These are phyloP conservation scores for Phytopythium sindhum DNA, from an alignment of 352 stramenopile species.

Conservation along the genomic window DNA sequence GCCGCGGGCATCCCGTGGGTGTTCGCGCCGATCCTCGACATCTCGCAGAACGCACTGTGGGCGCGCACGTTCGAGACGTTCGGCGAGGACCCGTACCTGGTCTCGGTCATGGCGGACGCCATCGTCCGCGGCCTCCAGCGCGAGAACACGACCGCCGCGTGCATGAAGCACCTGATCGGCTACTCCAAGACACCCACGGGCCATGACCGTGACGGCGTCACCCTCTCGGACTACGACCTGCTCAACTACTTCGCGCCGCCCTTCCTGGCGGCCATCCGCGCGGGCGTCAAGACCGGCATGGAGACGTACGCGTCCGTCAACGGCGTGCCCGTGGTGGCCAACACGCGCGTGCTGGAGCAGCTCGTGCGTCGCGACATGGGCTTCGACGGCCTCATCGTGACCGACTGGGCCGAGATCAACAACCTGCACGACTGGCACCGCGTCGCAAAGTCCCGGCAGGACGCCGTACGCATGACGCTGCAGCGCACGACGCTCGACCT, in stretches of 20 bases:
- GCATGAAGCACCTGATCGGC: conserved; percentile 90
- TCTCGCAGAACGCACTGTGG: conserved; percentile 89
- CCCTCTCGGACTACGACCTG: conserved; percentile 69
- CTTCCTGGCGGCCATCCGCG: conserved; percentile 79
- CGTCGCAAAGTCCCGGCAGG: conserved; percentile 37
- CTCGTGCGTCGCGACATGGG: conserved; percentile 82
- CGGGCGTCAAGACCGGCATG: conserved; percentile 88
- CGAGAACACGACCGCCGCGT: conserved; percentile 60
- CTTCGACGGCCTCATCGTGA: conserved; percentile 89
- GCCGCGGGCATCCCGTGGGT: conserved; percentile 90
- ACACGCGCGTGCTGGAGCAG: conserved; percentile 70
- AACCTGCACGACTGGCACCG: conserved; percentile 78
- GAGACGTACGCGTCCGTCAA: conserved; percentile 93
- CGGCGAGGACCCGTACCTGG: conserved; percentile 88
- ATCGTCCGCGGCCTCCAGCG: conserved; percentile 84
- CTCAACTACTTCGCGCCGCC: conserved; percentile 85
- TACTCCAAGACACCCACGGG: conserved; percentile 84
- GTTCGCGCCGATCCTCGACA: conserved; percentile 86
- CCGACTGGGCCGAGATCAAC: conserved; percentile 91
- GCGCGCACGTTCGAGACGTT: conserved; percentile 92
- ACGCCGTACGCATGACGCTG: conserved; percentile 70
- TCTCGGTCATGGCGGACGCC: conserved; percentile 71
- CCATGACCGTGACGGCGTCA: conserved; percentile 79
- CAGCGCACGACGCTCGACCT: conserved; percentile 86
- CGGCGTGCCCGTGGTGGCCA: conserved; percentile 89